Evolutionary conservation across 306 rosid genomes (phyloP).

Genomic region (Dicorynia guianensis): DNA sequence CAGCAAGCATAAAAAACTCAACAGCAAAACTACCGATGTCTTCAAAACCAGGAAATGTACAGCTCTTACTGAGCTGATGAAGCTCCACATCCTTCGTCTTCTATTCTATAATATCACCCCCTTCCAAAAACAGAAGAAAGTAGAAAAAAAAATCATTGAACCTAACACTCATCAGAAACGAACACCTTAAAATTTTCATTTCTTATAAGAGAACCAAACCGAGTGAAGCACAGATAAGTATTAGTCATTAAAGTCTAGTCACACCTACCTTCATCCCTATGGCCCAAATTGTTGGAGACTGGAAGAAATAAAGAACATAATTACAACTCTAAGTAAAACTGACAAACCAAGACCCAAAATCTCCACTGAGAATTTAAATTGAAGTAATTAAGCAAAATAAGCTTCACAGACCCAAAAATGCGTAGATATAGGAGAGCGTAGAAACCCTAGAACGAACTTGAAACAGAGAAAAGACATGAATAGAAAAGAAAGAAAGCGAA

Average conservation of each 20-base stretch:
- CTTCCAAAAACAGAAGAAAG: neutral
- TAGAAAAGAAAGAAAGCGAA: neutral
- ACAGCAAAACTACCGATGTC: neutral
- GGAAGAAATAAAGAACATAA: neutral
- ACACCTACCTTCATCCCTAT: too few relatives aligned
- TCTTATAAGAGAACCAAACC: neutral
- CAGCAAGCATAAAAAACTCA: neutral
- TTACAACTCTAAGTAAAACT: neutral
- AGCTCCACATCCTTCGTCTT: neutral
- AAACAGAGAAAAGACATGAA: neutral
- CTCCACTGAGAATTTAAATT: neutral
- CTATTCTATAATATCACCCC: neutral
- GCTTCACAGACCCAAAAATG: neutral
- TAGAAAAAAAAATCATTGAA: neutral
- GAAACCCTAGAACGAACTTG: constrained; percentile 30
- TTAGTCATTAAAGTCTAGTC: neutral
- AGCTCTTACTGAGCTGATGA: neutral
- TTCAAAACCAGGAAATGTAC: neutral
- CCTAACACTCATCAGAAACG: too few relatives aligned
- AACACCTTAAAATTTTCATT: too few relatives aligned
- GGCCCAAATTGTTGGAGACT: too few relatives aligned
- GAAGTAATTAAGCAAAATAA: neutral
- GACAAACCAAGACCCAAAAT: neutral
- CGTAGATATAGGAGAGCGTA: neutral
- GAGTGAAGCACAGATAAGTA: neutral